phyloP scores from a whole-genome alignment of 202 grass and related monocot genomes.

The Setaria viridis region DNA sequence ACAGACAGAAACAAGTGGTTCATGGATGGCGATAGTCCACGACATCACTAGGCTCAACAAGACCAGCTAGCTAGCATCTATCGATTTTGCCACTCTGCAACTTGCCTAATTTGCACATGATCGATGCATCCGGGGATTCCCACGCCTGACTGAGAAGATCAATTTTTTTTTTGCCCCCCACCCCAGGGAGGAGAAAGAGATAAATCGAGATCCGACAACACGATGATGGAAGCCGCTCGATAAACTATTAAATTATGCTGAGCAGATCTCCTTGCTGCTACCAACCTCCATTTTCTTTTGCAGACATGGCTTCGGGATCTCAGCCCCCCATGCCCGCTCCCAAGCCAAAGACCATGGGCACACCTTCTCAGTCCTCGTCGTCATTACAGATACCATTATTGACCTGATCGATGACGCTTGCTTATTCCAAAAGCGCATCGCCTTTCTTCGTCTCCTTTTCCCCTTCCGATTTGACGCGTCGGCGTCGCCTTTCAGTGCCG shows the following conservation, averaged over 20 bases:
- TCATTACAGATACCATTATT: not conserved
- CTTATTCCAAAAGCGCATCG: not conserved
- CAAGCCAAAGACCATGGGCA: too few species aligned
- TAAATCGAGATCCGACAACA: not conserved
- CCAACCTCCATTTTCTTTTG: not conserved
- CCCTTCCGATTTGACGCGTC: not conserved
- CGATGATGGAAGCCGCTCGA: not conserved
- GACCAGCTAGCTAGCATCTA: too few species aligned
- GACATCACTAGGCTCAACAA: too few species aligned
- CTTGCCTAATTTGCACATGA: too few species aligned
- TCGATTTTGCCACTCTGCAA: too few species aligned
- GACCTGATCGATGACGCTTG: not conserved
- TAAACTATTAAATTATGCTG: not conserved
- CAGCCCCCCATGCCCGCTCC: too few species aligned
- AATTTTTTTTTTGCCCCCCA: too few species aligned
- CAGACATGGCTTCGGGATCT: not conserved
- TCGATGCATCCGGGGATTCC: too few species aligned
- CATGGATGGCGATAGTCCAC: too few species aligned
- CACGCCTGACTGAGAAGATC: too few species aligned
- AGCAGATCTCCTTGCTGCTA: not conserved
- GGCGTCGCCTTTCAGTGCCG: not conserved
- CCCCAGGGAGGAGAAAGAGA: not conserved
- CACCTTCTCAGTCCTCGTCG: not conserved
- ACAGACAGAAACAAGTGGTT: too few species aligned
- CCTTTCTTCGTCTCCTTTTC: not conserved